phyloP scores from a whole-genome alignment of 345 rosid genomes.

The Balakata baccata region DNA sequence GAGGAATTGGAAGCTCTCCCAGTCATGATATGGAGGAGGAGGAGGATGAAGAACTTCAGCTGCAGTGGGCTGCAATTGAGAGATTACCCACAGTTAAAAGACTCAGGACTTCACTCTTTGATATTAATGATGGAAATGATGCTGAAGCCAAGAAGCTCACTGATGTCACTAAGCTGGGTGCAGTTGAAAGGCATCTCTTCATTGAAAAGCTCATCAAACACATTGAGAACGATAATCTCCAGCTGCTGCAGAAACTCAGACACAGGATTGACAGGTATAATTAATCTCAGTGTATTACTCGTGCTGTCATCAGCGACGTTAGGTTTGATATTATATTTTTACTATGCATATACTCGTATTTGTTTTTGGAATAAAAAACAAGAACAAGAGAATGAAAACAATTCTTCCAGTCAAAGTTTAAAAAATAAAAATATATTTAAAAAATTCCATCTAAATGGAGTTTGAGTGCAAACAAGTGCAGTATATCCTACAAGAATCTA shows the following conservation, averaged over 20 bases:
- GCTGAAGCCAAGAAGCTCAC: conserved; percentile 9
- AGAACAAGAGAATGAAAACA: too few relatives aligned
- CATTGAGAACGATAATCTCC: conserved; percentile 42
- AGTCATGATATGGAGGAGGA: conserved; percentile 7
- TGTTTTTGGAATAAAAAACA: too few relatives aligned
- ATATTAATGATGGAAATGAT: background rate
- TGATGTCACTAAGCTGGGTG: conserved; percentile 41
- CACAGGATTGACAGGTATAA: conserved; percentile 37
- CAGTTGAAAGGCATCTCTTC: conserved; percentile 32
- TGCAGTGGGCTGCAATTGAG: conserved; percentile 49
- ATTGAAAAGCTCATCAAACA: conserved; percentile 36
- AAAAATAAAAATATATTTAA: too few relatives aligned
- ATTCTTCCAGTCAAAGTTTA: too few relatives aligned
- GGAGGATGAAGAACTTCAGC: conserved; percentile 28
- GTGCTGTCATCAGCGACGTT: too few relatives aligned
- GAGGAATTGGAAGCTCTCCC: background rate
- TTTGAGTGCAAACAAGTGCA: too few relatives aligned
- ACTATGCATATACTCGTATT: too few relatives aligned
- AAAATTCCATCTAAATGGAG: too few relatives aligned
- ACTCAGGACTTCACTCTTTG: conserved; percentile 28
- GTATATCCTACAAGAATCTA: too few relatives aligned
- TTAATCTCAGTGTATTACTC: background rate
- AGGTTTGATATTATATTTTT: too few relatives aligned
- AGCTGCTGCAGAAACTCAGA: conserved; percentile 35
- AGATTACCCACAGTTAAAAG: conserved; percentile 37